Evolutionary conservation across 139 green algal genomes (phyloP).

Genomic region (Chlorella vulgaris): DNA sequence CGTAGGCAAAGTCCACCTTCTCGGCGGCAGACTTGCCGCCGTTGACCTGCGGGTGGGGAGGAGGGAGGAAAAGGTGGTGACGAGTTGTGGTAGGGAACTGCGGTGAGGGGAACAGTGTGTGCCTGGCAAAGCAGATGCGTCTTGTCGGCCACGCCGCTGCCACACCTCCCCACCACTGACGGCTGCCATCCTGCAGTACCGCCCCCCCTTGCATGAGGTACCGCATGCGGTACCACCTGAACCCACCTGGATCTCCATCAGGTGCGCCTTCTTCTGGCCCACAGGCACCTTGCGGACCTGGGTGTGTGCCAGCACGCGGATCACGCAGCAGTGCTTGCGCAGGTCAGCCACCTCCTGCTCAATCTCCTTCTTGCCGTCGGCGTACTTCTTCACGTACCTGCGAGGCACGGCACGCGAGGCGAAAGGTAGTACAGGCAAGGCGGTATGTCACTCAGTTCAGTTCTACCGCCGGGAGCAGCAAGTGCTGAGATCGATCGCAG

Average conservation of each 20-base stretch:
- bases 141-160: no score
- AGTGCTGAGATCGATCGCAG: no score
- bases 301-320: slow-evolving; percentile 95
- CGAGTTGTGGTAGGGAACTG: no score
- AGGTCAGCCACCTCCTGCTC: slow-evolving; percentile 90
- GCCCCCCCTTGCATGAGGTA: no score
- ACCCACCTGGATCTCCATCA: slow-evolving; percentile 96
- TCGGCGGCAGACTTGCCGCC: slow-evolving; percentile 80
- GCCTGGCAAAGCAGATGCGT: no score
- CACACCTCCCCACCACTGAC: no score
- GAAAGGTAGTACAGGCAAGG: not conserved
- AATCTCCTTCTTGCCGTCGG: slow-evolving; percentile 90
- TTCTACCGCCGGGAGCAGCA: no score
- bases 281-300: slow-evolving; percentile 87
- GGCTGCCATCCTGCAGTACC: not conserved
- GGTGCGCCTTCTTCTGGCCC: slow-evolving; percentile 97
- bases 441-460: no score
- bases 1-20: slow-evolving; percentile 97
- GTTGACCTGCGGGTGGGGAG: slow-evolving; percentile 80
- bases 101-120: not conserved
- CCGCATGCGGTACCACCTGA: no score
- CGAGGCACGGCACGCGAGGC: not conserved
- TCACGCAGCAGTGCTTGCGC: slow-evolving; percentile 93
- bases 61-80: not conserved
- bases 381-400: slow-evolving; percentile 94